Percentiles rank a stretch among this genome's conserved stretches.
phyloP scores from a whole-genome alignment of 148 eudicot species.

The Pouteria glomerata region DNA sequence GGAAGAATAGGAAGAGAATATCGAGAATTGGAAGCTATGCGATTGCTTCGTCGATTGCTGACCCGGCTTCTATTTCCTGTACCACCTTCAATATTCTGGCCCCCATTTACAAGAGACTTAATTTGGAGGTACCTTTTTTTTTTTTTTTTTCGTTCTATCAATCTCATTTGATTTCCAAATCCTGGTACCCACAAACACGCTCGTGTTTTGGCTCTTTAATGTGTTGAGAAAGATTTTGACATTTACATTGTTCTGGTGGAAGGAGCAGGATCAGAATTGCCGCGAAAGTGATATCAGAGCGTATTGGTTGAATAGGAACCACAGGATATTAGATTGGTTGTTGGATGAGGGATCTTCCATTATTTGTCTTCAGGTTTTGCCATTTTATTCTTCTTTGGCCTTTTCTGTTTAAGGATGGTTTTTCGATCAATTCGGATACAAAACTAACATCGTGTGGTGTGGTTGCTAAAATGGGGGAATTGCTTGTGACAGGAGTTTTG shows the following conservation, averaged over 20 bases:
- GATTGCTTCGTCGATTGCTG: conserved; percentile 54
- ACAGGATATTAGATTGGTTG: conserved; percentile 90
- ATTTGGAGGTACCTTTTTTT: conserved; percentile 40
- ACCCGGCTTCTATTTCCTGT: conserved; percentile 66
- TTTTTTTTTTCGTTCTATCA: neutral
- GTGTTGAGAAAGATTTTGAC: conserved; percentile 1
- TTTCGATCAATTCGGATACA: neutral
- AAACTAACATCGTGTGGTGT: neutral
- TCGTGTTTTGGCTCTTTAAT: neutral
- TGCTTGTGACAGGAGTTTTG: conserved; percentile 72
- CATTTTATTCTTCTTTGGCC: conserved; percentile 4
- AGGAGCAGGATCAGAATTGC: conserved; percentile 60
- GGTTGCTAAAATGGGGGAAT: neutral
- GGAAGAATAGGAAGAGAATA: conserved; percentile 39
- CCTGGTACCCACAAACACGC: too few species aligned
- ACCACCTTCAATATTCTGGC: conserved; percentile 98
- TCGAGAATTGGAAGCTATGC: conserved; percentile 65
- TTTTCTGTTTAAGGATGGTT: neutral
- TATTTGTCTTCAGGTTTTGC: conserved; percentile 87
- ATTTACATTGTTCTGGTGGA: conserved; percentile 21
- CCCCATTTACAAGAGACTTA: conserved; percentile 85
- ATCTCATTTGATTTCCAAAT: neutral
- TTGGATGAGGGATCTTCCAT: conserved; percentile 84
- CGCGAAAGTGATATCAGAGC: conserved; percentile 78
- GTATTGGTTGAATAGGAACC: conserved; percentile 76